Base-by-base conservation (phyloP, 768 basidiomycete species). In the Suillus paluster region DNA sequence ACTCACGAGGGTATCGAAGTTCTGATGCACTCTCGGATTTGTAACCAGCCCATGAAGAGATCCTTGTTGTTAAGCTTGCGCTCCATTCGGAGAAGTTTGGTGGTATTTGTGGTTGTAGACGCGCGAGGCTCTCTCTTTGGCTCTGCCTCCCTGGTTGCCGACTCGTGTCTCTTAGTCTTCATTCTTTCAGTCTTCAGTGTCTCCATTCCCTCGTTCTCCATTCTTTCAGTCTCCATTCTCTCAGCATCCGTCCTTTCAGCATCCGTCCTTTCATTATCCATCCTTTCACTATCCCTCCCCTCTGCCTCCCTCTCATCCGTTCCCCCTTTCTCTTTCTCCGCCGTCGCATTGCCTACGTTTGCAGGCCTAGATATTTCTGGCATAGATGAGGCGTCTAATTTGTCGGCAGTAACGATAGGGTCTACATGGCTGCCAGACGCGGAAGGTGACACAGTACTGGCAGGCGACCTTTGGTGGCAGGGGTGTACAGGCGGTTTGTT, bases 41-140 rank as follows among this genome's bases (percentile, higher is more conserved):
- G 52, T 57, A 59, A n/a, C 58, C 48, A 36, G 23, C 57, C 57
- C 57, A 57, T 57, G 46, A 45, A 30, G 27, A 21, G 45, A 30
- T 30, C 45, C 17, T 39, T n/a, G 21, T 55, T 56, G 49, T 52
- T 27, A 27, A 59, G 36, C 52, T 59, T 59, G 23, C 58, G 58
- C 2, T 54, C 53, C 6, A 41, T 59, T n/a, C 52, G 58, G 12
- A 49, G 58, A 30, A 54, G 58, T 34, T 53, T 38, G 1, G 17
- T 36, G 38, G 23, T 12, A 25, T 59, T 59, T 33, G 49, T 25
- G 21, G 11, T 23, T 30, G 33, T 15, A 14, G 50, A 39, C 2
- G 34, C 50, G 19, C 36, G 17, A 27, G 25, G 52, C 19, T 38
- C 38, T 27, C 23, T 50, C 59, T 15, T 41, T 39, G 59, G 19